Base-by-base conservation (phyloP, 1,284 basidiomycete species). In the Tilletia caries region DNA sequence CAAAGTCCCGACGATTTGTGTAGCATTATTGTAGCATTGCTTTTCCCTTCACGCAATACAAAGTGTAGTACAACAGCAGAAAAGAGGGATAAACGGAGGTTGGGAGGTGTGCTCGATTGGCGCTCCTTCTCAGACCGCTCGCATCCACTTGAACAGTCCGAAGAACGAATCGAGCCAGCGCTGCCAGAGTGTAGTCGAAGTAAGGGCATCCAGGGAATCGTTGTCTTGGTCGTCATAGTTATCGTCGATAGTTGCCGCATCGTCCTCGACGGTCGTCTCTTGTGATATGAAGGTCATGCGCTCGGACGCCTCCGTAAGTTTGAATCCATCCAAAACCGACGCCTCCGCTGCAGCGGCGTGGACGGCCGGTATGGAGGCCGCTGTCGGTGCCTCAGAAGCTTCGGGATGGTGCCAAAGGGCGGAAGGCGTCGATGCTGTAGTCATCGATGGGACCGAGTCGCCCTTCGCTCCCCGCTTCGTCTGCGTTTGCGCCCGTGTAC, bases 91-190 rank as follows among this genome's bases (percentile, higher is more conserved):
- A n/a, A n/a, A n/a, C n/a, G n/a, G n/a, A n/a, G n/a, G n/a, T n/a
- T n/a, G n/a, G n/a, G n/a, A n/a, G n/a, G n/a, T n/a, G n/a, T n/a
- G n/a, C n/a, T n/a, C n/a, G n/a, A n/a, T n/a, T n/a, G n/a, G n/a
- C n/a, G n/a, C n/a, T n/a, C n/a, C 46, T 54, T 15, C 5, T 54
- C 52, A 54, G 5, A 23, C 12, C 15, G 52, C 27, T 29, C 58
- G 32, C 29, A 62, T 62, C 29, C 58, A 34, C 15, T 29, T 29
- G 32, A 62, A 62, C 32, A 62, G 29, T 23, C 33, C 58, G 15
- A 62, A 62, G 58, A 62, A 62, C 27, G 58, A 62, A 6, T 62
- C 58, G 29, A 62, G 32, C 58, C 27, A n/a, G 29, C 58, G 58
- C 33, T 37, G 58, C 58, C 58, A 62, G 32, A 62, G 52, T n/a